These are phyloP conservation scores for Populus hybrid DNA, from an alignment of 441 rosid genomes.

Conservation along the genomic window DNA sequence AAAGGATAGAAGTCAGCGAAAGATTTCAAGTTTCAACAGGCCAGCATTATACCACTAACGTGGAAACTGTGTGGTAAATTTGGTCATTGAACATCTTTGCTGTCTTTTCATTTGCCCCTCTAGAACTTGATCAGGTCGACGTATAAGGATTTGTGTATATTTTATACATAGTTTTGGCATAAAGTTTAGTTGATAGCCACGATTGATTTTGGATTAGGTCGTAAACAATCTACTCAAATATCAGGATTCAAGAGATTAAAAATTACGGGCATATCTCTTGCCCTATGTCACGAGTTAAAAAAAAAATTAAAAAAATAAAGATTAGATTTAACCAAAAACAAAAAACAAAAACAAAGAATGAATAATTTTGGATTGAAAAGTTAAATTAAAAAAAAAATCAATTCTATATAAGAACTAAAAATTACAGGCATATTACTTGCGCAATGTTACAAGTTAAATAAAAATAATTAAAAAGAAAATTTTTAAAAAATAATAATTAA, in stretches of 20 bases:
- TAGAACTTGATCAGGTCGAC: neutral
- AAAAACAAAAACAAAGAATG: too few relatives aligned
- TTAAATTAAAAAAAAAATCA: too few relatives aligned
- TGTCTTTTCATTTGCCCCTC: neutral
- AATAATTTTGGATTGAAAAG: too few relatives aligned
- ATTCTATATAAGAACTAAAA: too few relatives aligned
- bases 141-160: neutral
- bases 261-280: neutral
- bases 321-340: too few relatives aligned
- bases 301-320: too few relatives aligned
- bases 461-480: too few relatives aligned
- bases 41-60: neutral
- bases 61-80: neutral
- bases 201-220: neutral
- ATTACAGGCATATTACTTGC: neutral
- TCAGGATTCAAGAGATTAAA: neutral
- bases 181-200: neutral
- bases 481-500: too few relatives aligned
- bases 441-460: too few relatives aligned
- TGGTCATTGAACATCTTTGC: neutral
- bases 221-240: neutral
- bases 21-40: neutral
- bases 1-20: neutral
- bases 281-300: too few relatives aligned
- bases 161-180: neutral